Evolutionary conservation across 371 early-diverging fungal genomes (phyloP), one percentile per base, ranked within the genome.

Genomic region (Funneliformis caledonium): DNA sequence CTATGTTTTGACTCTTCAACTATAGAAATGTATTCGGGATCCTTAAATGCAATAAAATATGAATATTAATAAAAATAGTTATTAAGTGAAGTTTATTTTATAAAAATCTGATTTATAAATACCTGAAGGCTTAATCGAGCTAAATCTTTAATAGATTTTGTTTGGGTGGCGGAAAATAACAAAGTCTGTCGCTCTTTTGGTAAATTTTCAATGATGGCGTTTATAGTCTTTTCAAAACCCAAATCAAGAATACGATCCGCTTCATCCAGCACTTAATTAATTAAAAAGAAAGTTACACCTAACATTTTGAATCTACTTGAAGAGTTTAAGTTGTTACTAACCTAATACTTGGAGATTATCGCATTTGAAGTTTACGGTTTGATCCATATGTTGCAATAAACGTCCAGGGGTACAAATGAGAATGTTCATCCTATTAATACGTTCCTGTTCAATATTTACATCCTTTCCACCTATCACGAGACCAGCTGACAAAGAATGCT

Each of bases 341-440:
- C 91, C 92, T 74, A 98, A 86, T 33, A 96, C 82, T 85, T 97
- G 93, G 78, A 98, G 81, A 82, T 95, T 91, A 78, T 92, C 92
- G 83, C 95, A 95, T 80, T 91, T 92, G 81, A 97, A 97, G 37
- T 95, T 95, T 33, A 92, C 93, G 4, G 98, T 97, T 84, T 97
- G 94, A 88, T 97, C 96, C 96, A 98, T 97, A 82, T 99, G 97
- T 85, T 99, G 98, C 83, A 99, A 88, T 82, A 99, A 87, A 77
- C 99, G 93, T 3, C 99, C 99, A 0, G 99, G 99, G 37, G 99
- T 99, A 78, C 94, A 94, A 12, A 99, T 94, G 62, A 99, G 86
- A 78, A 99, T 97, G 84, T 97, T 99, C 96, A 98, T 96, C 79
- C 91, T 88, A 42, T 85, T 83, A 22, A 97, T 90, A 50, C 97